A percentile compares a stretch with the other conserved stretches of the same genome.
Evolutionary conservation across 2,329 filamentous ascomycete genomes (phyloP).

Genomic region (Colletotrichum limetticola): DNA sequence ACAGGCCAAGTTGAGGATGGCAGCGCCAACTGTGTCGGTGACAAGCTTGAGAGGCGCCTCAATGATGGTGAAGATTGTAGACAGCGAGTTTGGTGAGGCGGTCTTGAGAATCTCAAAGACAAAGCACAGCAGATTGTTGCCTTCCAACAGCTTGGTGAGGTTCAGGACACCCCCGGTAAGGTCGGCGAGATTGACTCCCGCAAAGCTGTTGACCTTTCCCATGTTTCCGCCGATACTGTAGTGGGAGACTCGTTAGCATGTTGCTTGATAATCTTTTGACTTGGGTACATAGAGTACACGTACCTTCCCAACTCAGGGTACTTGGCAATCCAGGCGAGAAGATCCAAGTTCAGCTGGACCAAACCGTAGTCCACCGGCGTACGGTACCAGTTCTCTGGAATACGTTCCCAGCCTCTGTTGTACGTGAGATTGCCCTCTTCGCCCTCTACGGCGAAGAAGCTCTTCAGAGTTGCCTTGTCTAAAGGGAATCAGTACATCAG

Average conservation of each 20-base stretch:
- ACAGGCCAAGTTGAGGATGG: conserved; percentile 42
- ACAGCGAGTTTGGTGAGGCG: conserved; percentile 53
- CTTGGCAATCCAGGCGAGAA: conserved; percentile 47
- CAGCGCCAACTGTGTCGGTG: conserved; percentile 43
- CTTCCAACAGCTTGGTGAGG: conserved; percentile 50
- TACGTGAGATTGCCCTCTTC: conserved; percentile 52
- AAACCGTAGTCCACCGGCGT: conserved; percentile 57
- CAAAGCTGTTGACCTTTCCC: conserved; percentile 61
- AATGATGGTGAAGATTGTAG: conserved; percentile 48
- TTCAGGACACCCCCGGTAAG: conserved; percentile 58
- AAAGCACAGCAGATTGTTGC: conserved; percentile 59
- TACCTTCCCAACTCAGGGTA: conserved; percentile 51
- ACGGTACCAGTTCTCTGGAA: conserved; percentile 63
- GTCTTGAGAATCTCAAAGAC: conserved; percentile 50
- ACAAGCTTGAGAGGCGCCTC: conserved; percentile 44
- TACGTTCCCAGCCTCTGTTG: conserved; percentile 59
- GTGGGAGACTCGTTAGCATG: neutral
- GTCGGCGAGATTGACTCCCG: conserved; percentile 54
- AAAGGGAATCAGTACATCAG: neutral
- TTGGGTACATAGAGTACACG: neutral
- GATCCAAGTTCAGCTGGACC: conserved; percentile 51
- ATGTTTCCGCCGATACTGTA: conserved; percentile 62
- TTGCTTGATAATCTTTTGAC: no score
- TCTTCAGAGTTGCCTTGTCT: conserved; percentile 51
- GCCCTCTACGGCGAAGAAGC: conserved; percentile 59